Base-by-base conservation (phyloP, 768 basidiomycete species). In the Serendipita sp. region DNA sequence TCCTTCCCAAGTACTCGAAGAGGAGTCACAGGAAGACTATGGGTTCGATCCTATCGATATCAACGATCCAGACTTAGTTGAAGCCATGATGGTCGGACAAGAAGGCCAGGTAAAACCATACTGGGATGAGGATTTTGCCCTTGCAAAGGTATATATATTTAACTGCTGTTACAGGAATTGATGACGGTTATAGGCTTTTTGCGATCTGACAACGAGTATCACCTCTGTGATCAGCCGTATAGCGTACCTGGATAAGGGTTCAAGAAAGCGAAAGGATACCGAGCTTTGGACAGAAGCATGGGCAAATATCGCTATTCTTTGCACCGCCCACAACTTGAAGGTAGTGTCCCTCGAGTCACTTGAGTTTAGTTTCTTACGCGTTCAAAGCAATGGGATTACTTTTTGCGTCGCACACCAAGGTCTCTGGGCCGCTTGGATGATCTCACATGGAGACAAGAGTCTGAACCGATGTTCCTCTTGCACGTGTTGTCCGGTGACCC, bases 1-100 rank as follows among this genome's bases (percentile, higher is more conserved):
- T 31, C 11, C 53, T 58, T 9, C 4, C 17, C 11, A n/a, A 11
- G 53, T 58, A 28, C 11, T 22, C 24, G 53, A 58, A 34, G 53
- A 58, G 53, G 53, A 58, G 53, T 58, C 53, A 24, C 53, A 58
- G n/a, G 53, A 58, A 31, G 53, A 58, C 30, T 58, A 58, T 31
- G 53, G 53, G 9, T 58, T 58, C 33, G 53, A 24, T 26, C 53
- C 53, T 31, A 58, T 58, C 31, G 26, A 58, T 31, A 11, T 58
- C 11, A 34, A 58, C 26, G 53, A 58, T 26, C 53, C 20, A n/a
- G 20, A 28, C 11, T 31, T 58, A 11, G 31, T 2, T n/a, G 53
- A 58, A n/a, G 53, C 9, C 11, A 58, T 24, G 30, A 28, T 30
- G 31, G 26, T 22, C 28, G 53, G 33, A n/a, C 9, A 58, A 9